Evolutionary conservation across 1,139 yeast genomes (phyloP).

Genomic region (Yamadazyma sp.): DNA sequence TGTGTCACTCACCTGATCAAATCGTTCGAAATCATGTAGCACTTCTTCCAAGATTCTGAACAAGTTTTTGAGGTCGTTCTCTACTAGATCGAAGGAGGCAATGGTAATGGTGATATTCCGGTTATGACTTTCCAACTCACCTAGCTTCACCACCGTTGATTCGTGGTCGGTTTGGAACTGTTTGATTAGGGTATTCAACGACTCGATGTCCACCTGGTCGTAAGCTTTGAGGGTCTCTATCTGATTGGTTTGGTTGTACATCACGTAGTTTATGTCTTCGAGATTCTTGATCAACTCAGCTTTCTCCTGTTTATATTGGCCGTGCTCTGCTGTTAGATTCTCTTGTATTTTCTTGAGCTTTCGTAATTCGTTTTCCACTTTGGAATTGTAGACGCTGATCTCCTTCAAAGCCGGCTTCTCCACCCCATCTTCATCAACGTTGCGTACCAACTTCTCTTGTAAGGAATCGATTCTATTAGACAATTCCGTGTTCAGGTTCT

Average conservation of each 20-base stretch:
- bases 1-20: constrained; percentile 43
- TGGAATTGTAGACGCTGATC: constrained; percentile 55
- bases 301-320: constrained; percentile 65
- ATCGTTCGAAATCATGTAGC: constrained; percentile 48
- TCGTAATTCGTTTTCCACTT: constrained; percentile 63
- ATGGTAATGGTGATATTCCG: constrained; percentile 55
- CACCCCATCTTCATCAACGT: constrained; percentile 17
- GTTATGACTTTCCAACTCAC: constrained; percentile 46
- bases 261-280: constrained; percentile 53
- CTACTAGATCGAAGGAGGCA: constrained; percentile 58
- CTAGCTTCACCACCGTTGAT: constrained; percentile 40
- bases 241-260: constrained; percentile 58
- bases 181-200: constrained; percentile 52
- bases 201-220: constrained; percentile 61
- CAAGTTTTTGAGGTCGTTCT: constrained; percentile 53
- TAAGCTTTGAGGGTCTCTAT: constrained; percentile 61
- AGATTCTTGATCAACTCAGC: constrained; percentile 53
- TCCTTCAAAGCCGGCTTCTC: constrained; percentile 40
- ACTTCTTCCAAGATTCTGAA: constrained; percentile 60
- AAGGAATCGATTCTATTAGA: constrained; percentile 46
- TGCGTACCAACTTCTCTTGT: constrained; percentile 23
- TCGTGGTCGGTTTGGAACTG: constrained; percentile 54
- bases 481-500: constrained; percentile 39
- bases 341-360: constrained; percentile 67
- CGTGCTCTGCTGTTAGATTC: constrained; percentile 62